Percentiles rank a stretch among this genome's conserved stretches.
Conservation (phyloP, 2,329 filamentous ascomycete species). For the Rutstroemia sydowiana region DNA sequence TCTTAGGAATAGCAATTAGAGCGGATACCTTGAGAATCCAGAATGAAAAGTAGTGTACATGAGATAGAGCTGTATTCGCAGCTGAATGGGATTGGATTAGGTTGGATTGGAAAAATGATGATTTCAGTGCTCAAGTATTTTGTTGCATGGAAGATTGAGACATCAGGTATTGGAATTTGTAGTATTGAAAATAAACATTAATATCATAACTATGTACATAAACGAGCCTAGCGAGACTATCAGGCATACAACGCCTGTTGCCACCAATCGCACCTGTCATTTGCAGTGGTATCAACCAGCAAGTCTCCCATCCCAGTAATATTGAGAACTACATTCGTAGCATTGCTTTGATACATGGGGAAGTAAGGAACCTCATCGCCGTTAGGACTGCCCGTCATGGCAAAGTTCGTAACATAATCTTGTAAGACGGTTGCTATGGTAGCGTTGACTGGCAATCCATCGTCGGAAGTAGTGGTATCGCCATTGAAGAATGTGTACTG, state of each 20-base stretch:
- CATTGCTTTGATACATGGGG: slow-evolving; percentile 18
- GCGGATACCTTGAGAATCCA: too few species aligned
- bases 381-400: slow-evolving; percentile 29
- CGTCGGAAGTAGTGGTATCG: slow-evolving; percentile 18
- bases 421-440: slow-evolving; percentile 31
- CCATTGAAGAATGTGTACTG: slow-evolving; percentile 45
- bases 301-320: slow-evolving; percentile 14
- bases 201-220: not conserved
- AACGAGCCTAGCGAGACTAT: not conserved
- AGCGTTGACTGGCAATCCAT: slow-evolving; percentile 25
- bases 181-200: too few species aligned
- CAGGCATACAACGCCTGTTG: slow-evolving; percentile 22
- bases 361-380: slow-evolving; percentile 18
- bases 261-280: slow-evolving; percentile 31
- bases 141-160: too few species aligned
- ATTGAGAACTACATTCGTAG: slow-evolving; percentile 13
- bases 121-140: too few species aligned
- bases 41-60: too few species aligned
- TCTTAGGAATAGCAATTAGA: too few species aligned
- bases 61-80: too few species aligned
- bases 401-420: slow-evolving; percentile 33
- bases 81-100: too few species aligned
- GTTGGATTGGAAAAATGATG: too few species aligned
- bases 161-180: too few species aligned
- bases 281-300: slow-evolving; percentile 23